Conservation (phyloP, 164 flowering plant species). For the Paratinospora sagittata region DNA sequence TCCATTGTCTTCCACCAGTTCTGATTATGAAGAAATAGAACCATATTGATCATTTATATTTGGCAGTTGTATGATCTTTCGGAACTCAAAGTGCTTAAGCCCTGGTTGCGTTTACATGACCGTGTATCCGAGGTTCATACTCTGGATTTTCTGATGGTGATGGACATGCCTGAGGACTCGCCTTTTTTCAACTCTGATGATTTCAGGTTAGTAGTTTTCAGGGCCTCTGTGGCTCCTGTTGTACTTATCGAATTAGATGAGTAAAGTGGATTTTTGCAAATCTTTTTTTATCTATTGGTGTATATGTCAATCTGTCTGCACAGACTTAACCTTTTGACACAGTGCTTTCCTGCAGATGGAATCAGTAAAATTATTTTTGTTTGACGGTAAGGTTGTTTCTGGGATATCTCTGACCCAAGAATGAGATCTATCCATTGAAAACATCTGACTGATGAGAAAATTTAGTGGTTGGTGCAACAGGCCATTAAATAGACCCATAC, state of each 20-base stretch:
- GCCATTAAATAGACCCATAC: not conserved
- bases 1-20: not conserved
- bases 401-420: too few species aligned
- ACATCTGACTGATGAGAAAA: not conserved
- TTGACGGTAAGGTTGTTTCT: too few species aligned
- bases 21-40: not conserved
- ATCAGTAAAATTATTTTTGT: too few species aligned
- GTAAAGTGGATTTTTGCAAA: too few species aligned
- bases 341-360: not conserved
- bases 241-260: too few species aligned
- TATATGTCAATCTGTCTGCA: not conserved
- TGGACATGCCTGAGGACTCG: conserved; percentile 66
- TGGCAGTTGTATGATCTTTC: conserved; percentile 47
- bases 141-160: conserved; percentile 52
- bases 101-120: conserved; percentile 42
- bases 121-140: conserved; percentile 38
- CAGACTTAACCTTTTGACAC: not conserved
- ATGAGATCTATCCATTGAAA: too few species aligned
- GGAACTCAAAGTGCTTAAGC: conserved; percentile 48
- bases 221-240: not conserved
- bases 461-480: not conserved
- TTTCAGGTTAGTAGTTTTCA: conserved; percentile 50
- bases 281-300: not conserved
- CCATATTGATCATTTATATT: conserved; percentile 2
- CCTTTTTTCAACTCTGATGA: conserved; percentile 62